Conservation (phyloP, 2,329 filamentous ascomycete genomes). For the Apiospora kogelbergensis region DNA sequence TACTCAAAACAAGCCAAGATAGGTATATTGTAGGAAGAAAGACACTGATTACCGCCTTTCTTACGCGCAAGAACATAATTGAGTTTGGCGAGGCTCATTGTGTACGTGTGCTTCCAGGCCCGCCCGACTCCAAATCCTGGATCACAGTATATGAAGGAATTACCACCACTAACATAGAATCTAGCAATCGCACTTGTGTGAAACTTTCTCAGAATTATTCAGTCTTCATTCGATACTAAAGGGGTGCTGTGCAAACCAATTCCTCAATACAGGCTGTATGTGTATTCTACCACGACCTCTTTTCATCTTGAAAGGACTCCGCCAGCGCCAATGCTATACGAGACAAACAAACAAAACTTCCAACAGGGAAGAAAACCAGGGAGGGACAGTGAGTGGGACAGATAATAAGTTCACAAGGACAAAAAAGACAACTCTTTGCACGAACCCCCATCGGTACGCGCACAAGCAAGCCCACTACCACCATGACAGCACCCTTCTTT, state of each 20-base stretch:
- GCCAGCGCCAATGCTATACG: conserved; percentile 2
- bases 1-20: no score
- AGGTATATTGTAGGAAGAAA: no score
- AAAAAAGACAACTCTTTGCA: not conserved
- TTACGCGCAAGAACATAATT: no score
- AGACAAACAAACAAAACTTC: not conserved
- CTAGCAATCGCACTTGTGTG: no score
- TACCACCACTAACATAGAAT: no score
- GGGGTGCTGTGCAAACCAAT: not conserved
- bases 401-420: not conserved
- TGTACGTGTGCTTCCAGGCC: no score
- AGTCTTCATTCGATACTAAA: no score
- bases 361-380: not conserved
- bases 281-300: not conserved
- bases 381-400: not conserved
- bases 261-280: not conserved
- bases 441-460: not conserved
- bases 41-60: no score
- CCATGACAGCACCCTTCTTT: not conserved
- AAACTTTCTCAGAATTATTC: no score
- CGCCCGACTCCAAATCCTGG: no score
- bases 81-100: no score
- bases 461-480: not conserved
- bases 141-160: no score
- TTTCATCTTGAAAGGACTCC: not conserved